Percentiles rank a stretch among this genome's conserved stretches.
Evolutionary conservation across 2,329 filamentous ascomycete species (phyloP).

Genomic region (Beauveria sp.): DNA sequence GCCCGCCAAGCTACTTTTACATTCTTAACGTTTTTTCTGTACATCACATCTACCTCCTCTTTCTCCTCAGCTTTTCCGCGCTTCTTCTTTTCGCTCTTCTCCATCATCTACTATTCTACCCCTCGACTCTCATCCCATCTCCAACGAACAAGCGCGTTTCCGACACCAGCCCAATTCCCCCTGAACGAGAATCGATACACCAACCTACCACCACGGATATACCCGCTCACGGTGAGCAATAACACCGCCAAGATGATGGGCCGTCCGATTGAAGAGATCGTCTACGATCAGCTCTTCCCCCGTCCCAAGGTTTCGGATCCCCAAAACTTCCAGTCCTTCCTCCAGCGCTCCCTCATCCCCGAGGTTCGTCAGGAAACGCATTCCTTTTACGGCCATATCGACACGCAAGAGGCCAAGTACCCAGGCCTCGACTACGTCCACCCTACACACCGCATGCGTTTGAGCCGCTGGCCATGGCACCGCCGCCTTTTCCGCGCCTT

Average conservation of each 20-base stretch:
- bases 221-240: neutral
- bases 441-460: conserved; percentile 65
- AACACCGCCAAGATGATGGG: conserved; percentile 54
- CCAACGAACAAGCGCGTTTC: neutral
- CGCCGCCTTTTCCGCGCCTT: conserved; percentile 69
- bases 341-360: conserved; percentile 63
- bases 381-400: conserved; percentile 70
- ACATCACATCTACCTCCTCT: neutral
- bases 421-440: conserved; percentile 73
- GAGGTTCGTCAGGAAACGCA: conserved; percentile 75
- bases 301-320: conserved; percentile 61
- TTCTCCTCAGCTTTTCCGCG: neutral
- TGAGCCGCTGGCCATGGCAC: conserved; percentile 71
- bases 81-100: neutral
- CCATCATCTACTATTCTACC: neutral
- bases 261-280: conserved; percentile 60
- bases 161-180: neutral
- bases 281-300: conserved; percentile 68
- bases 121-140: neutral
- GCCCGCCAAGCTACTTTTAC: neutral
- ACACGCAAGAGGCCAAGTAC: conserved; percentile 73
- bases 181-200: too few species aligned
- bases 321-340: conserved; percentile 60
- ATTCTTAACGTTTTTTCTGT: neutral
- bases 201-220: neutral